These are phyloP conservation scores for Phytophthora lateralis DNA, from an alignment of 352 stramenopile genomes.

Conservation along the genomic window DNA sequence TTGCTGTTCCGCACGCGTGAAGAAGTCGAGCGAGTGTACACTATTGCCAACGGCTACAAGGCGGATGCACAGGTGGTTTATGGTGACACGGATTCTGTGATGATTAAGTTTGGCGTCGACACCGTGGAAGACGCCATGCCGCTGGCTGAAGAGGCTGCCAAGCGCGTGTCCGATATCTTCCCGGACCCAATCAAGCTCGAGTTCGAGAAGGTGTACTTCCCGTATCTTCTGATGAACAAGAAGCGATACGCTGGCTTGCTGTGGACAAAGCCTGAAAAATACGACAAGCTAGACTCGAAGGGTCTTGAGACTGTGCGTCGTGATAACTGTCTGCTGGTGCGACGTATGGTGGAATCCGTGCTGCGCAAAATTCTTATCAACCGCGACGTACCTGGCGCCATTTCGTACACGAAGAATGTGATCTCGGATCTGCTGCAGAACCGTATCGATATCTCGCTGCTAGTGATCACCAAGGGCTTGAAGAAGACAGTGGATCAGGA, in stretches of 20 bases:
- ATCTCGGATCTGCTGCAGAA: slow-evolving; percentile 99
- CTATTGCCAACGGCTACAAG: slow-evolving; percentile 92
- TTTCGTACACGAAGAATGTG: slow-evolving; percentile 97
- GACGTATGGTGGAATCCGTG: slow-evolving; percentile 97
- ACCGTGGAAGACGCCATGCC: slow-evolving; percentile 98
- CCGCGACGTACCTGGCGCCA: slow-evolving; percentile 94
- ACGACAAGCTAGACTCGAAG: slow-evolving; percentile 99
- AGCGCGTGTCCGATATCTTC: slow-evolving; percentile 97
- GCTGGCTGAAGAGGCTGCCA: slow-evolving; percentile 96
- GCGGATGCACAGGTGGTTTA: slow-evolving; percentile 98
- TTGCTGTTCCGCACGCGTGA: slow-evolving; percentile 97
- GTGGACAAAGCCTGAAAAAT: slow-evolving; percentile 94
- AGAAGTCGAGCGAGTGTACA: slow-evolving; percentile 97
- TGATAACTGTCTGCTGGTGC: slow-evolving; percentile 98
- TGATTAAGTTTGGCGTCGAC: slow-evolving; percentile 99
- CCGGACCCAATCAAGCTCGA: slow-evolving; percentile 97
- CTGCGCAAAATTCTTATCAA: slow-evolving; percentile 99
- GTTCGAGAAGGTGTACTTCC: slow-evolving; percentile 99
- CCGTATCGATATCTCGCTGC: slow-evolving; percentile 99
- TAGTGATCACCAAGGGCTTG: slow-evolving; percentile 99
- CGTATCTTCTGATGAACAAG: slow-evolving; percentile 99
- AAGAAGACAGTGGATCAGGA: slow-evolving; percentile 98
- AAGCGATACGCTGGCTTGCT: slow-evolving; percentile 93
- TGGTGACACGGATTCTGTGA: slow-evolving; percentile 99
- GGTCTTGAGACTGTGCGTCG: slow-evolving; percentile 98